Base-by-base conservation (phyloP, 371 early-diverging fungal species). In the Zychaea mexicana region DNA sequence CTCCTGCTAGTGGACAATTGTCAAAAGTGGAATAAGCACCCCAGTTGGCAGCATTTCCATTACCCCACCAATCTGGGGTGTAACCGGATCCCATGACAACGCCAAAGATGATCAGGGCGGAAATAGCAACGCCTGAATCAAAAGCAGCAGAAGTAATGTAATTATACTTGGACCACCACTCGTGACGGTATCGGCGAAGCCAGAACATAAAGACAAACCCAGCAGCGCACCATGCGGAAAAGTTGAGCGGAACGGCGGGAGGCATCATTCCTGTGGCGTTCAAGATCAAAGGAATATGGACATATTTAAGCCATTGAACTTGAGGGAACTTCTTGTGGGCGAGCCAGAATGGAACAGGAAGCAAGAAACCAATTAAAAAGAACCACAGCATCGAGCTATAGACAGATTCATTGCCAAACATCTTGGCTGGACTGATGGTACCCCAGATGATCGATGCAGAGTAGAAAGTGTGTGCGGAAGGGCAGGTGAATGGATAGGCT, bases 401-500 rank as follows among this genome's bases (percentile, higher is more conserved):
- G 0, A 80, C 76, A 0, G 88, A 85, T 17, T 61, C 72, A 31
- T 60, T 31, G n/a, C 88, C 91, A 66, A 92, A 93, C 82, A 90
- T 84, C n/a, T 76, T 81, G 3, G 66, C 69, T 15, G 93, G 92
- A 42, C 88, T 88, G 45, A 93, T 87, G 10, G 85, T 79, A 42
- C 92, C 90, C 91, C 87, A 93, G 46, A 91, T 88, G 27, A 91
- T 70, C 19, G 88, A 89, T 13, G 89, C 86, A 21, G 84, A 81
- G 68, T 79, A 87, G 55, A 70, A 70, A n/a, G 64, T 64, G 13
- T 45, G 57, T n/a, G 57, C 49, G 2, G 21, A 59, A 2, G 55
- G 15, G 66, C 90, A 90, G 1, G 89, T 89, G 64, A 82, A 86
- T n/a, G 81, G 82, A 38, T 73, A 71, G 2, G 67, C 85, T 0